Evolutionary conservation across 768 basidiomycete genomes (phyloP), one percentile per base, ranked within the genome.

Genomic region (Candolleomyces aberdarensis): DNA sequence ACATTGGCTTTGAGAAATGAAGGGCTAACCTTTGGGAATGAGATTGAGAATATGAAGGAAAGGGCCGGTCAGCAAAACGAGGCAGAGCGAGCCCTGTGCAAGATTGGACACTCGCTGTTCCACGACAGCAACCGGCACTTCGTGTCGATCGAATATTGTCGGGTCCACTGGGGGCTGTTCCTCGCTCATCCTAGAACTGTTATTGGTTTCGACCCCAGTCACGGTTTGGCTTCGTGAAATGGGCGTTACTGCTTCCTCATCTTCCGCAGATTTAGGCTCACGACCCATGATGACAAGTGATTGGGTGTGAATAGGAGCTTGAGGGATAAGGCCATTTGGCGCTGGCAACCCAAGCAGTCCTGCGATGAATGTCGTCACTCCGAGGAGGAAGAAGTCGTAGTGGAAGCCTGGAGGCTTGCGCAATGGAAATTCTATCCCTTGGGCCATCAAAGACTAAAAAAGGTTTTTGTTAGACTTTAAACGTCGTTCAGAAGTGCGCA

Each of bases 21-120:
- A 48, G 26, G 49, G 66, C 59, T 61, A 70, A 83, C 59, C 88
- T 71, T 92, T 79, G 0, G 94, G 93, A 60, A 97, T 91, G 61
- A 93, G 77, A 41, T 83, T 80, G 29, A 96, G 74, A 22, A 96
- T 79, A 65, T 91, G 89, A 49, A 97, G 72, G 70, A 97, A 91
- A 0, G 94, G 95, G 0, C 86, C 84, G 0, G 86, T 87, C 63
- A 97, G 84, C 20, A 95, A 80, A 17, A 94, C 85, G 7, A 97
- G 81, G 68, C 85, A 92, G 39, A 93, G 73, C 13, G 84, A 73
- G 20, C 96, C 93, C 71, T 97, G 91, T 0, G 86, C 88, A 19
- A 97, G 80, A 70, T 97, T 96, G 8, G 93, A 96, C 11, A 93
- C 85, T n/a, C 95, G 82, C 73, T 97, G 95, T 70, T 98, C 95